Evolutionary conservation across 2,329 filamentous ascomycete genomes (phyloP), one percentile per base, ranked within the genome.

Genomic region (Microdochium bolleyi): DNA sequence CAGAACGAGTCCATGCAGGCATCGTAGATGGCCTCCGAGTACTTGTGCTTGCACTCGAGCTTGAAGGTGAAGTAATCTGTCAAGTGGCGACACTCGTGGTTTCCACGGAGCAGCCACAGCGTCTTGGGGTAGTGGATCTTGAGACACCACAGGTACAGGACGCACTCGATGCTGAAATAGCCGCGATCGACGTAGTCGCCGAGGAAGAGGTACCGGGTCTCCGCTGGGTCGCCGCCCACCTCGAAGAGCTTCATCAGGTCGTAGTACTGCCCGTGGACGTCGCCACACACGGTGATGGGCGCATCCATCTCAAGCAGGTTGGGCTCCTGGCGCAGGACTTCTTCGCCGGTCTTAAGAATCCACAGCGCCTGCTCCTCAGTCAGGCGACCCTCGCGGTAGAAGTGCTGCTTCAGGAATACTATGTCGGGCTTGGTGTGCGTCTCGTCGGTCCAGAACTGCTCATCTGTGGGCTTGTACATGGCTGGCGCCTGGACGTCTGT

Each of bases 11-110:
- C 92, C 84, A 96, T 95, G 75, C 94, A 97, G 53, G 94, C 92
- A 66, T 99, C 92, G 70, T 99, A 99, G 55, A 99, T 82, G 58
- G 82, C 82, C 74, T 97, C 94, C 32, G 90, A 96, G 74, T 99
- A 99, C 73, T 99, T 99, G 82, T 99, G 94, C 77, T 96, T 96
- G 80, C 94, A 99, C 72, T 99, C 94, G 54, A 99, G 85, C 79
- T 99, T 97, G 79, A 99, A 99, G 56, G 94, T 99, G 75, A 99
- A 99, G 79, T 99, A 99, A 69, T 99, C 94, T 54, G 94, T 99
- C 80, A 99, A 81, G 76, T 99, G 94, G 65, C 94, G 87, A 72
- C 94, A 99, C 74, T 99, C 94, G 75, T 99, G 94, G 73, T 99
- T 99, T 61, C 94, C 94, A 64, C 94, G 89, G 61, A 99, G 83